Base-by-base conservation (phyloP, 208 protist species). In the Acanthamoeba royreba region DNA sequence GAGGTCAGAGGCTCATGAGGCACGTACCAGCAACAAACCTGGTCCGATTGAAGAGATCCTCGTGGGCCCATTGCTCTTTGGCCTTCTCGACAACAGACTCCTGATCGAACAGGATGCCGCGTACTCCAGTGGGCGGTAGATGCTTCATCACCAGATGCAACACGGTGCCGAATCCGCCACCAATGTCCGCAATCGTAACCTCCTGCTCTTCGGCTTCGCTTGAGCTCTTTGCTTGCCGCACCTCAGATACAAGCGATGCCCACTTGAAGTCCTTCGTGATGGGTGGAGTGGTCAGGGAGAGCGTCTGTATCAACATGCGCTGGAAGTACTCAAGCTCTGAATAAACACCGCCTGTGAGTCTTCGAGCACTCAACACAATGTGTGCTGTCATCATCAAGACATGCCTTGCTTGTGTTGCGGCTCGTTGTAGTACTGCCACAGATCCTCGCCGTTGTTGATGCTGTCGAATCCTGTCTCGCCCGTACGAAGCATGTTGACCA, bases 231-330 rank as follows among this genome's bases (percentile, higher is more conserved):
- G 46, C 43, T 4, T 43, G 55, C 33, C 79, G 55, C 17, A 53
- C 33, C 3, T 11, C 4, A 15, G 22, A 13, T 2, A 92, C 87
- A 42, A 81, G 61, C 9, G 38, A 3, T 0, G 17, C 4, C 87
- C 87, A 92, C 17, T 92, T 46, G 25, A 92, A 92, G 87, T 92
- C 87, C n/a, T 72, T 19, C n/a, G 79, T 43, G 25, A 92, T 47
- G 7, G 87, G 87, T 0, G 87, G 87, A 1, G 74, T 85, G 43
- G 74, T 85, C 43, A 85, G 28, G 74, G 74, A 19, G 22, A 85
- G 74, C 0, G 74, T 85, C 43, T 85, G 43, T 17, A 53, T 33
- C 43, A 85, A 45, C 74, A 85, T 85, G 9, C 4, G 9, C 28
- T 85, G 74, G 74, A 85, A 85, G 43, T 85, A 38, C 43, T 85